Evolutionary conservation across 2,329 filamentous ascomycete genomes (phyloP), one percentile per base, ranked within the genome.

Genomic region (Penicillium oxalicum): DNA sequence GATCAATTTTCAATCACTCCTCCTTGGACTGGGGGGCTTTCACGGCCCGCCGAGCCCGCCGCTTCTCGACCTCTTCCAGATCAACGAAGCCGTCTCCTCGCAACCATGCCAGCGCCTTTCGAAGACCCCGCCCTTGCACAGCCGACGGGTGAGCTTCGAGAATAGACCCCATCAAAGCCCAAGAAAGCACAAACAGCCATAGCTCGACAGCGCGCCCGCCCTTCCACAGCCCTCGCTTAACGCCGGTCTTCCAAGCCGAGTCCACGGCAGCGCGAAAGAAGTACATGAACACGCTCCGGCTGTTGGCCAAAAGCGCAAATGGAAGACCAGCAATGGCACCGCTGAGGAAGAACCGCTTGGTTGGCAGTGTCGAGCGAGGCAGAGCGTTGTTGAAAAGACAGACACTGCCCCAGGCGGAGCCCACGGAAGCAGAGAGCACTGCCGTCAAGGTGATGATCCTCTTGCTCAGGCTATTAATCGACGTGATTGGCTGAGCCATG

Each of bases 191-290:
- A 62, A 97, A 91, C 3, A 97, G 73, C 73, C 86, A 80, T 4
- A 96, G 81, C 69, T 97, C 91, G 0, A 90, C 90, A 34, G 88
- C 87, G 60, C 79, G 81, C 65, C 93, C 78, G 9, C 88, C 88
- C 55, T 79, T 82, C 89, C 91, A 95, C 82, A 89, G 89, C 1
- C 88, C 80, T 32, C 85, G 77, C 81, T 97, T 97, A 47, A 87
- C 81, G n/a, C 91, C 90, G 0, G 95, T 88, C 74, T 95, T 95
- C 88, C 90, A 97, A 40, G 90, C 69, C 34, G 82, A 88, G 65
- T 95, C 87, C 28, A 95, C 75, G 51, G 86, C 89, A n/a, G 84
- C 73, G 2, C 91, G 79, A 28, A 87, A 82, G 55, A 82, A 84
- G 68, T 93, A 93, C 52, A 96, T 61, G 68, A 94, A 95, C 47